Percentiles rank a stretch among this genome's conserved stretches.
Evolutionary conservation across 768 basidiomycete genomes (phyloP).

Genomic region (Xanthoconium stramineum): DNA sequence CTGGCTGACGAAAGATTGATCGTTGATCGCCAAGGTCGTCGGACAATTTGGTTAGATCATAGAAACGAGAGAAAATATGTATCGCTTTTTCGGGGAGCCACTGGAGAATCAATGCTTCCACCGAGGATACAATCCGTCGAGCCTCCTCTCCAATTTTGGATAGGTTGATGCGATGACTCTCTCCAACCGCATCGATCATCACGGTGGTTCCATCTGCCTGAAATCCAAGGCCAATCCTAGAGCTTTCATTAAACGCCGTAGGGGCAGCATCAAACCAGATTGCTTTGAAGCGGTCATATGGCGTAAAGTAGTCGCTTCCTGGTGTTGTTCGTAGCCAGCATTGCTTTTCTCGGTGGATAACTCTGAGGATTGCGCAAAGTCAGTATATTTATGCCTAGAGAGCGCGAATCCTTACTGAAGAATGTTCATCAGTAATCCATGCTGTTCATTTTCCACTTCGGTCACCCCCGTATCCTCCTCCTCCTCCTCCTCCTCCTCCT

Average conservation of each 20-base stretch:
- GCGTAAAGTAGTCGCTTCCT: not conserved
- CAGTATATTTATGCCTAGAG: too few species aligned
- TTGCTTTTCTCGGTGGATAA: not conserved
- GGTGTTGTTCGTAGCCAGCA: not conserved
- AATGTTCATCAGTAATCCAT: not conserved
- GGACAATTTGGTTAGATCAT: not conserved
- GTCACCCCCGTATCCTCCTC: not conserved
- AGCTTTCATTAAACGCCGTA: not conserved
- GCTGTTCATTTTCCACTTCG: not conserved
- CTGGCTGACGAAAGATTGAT: not conserved
- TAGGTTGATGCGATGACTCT: not conserved
- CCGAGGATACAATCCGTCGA: not conserved
- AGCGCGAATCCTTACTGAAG: not conserved
- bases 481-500: not conserved
- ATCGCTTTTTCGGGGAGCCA: not conserved
- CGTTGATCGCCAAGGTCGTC: not conserved
- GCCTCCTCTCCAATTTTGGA: not conserved
- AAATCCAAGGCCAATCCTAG: not conserved
- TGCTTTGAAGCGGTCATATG: not conserved
- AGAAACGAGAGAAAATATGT: not conserved
- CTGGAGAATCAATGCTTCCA: not conserved
- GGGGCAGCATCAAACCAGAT: not conserved
- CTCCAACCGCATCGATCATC: not conserved
- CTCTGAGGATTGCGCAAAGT: not conserved
- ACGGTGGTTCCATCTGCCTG: not conserved